Percentiles rank a stretch among this genome's conserved stretches.
phyloP scores from a whole-genome alignment of 148 eudicot genomes.

The Amaranthus hypochondriacus region DNA sequence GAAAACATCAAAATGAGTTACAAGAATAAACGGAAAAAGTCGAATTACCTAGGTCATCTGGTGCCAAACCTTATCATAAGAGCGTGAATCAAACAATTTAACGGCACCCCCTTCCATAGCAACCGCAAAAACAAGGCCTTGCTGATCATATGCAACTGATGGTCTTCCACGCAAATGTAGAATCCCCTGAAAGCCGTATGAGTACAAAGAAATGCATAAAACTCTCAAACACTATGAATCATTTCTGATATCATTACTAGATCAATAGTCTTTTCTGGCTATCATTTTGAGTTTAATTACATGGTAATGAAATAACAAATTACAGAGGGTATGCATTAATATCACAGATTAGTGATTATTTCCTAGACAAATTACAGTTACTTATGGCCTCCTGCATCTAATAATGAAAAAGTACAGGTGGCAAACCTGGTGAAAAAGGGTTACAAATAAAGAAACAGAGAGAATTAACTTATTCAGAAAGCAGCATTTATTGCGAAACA shows the following conservation, averaged over 20 bases:
- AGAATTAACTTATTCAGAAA: no score
- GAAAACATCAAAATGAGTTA: constrained; percentile 5
- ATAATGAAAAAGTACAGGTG: no score
- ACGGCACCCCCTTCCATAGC: constrained; percentile 99
- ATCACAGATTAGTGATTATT: no score
- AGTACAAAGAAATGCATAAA: constrained; percentile 30
- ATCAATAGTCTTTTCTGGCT: no score
- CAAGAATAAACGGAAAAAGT: neutral
- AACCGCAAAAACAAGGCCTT: constrained; percentile 99
- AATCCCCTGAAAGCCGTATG: constrained; percentile 64
- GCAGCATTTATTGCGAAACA: no score
- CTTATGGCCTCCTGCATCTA: no score
- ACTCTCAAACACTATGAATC: neutral
- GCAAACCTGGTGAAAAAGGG: no score
- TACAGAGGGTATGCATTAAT: no score
- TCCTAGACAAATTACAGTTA: no score
- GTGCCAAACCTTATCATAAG: constrained; percentile 73
- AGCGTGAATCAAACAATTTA: constrained; percentile 91
- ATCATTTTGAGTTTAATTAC: neutral
- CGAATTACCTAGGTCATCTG: neutral
- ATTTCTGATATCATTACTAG: neutral
- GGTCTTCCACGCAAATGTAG: constrained; percentile 87
- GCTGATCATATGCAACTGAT: constrained; percentile 97
- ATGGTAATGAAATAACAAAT: neutral
- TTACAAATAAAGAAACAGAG: no score